Conservation (phyloP, 164 flowering plant genomes). For the Magnolia changhungtana region DNA sequence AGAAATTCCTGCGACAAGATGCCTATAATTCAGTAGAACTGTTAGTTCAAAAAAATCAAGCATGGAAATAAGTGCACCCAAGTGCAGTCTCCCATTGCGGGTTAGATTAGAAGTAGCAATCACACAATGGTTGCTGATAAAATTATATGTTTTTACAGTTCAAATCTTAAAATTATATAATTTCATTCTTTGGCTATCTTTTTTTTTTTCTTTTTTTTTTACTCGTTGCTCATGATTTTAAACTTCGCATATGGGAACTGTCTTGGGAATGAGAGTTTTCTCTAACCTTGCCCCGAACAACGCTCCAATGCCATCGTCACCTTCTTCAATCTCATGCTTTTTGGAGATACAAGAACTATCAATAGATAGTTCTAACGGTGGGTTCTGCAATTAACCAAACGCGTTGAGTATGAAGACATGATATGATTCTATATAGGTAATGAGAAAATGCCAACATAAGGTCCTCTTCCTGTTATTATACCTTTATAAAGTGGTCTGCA, state of each 20-base stretch:
- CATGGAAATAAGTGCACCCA: neutral
- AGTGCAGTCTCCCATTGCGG: neutral
- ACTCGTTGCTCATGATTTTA: neutral
- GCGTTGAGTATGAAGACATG: too few species aligned
- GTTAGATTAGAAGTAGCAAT: neutral
- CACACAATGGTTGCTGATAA: neutral
- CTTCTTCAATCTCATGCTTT: conserved; percentile 59
- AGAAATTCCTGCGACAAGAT: conserved; percentile 72
- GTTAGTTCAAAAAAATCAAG: neutral
- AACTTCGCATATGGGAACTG: neutral
- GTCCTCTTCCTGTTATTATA: conserved; percentile 12
- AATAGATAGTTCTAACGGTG: conserved; percentile 56
- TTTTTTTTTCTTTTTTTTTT: too few species aligned
- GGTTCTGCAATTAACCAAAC: conserved; percentile 45
- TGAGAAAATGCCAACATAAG: neutral
- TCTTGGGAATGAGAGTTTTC: too few species aligned
- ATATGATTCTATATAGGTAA: neutral
- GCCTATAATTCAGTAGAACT: conserved; percentile 43
- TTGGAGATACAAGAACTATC: conserved; percentile 58
- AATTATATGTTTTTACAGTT: too few species aligned
- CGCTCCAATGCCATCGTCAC: conserved; percentile 74
- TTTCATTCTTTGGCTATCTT: too few species aligned
- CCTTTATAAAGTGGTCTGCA: conserved; percentile 51
- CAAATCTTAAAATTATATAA: neutral
- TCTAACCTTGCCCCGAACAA: conserved; percentile 91